phyloP scores from a whole-genome alignment of 495 filamentous ascomycete species.

The Clohesyomyces aquaticus region DNA sequence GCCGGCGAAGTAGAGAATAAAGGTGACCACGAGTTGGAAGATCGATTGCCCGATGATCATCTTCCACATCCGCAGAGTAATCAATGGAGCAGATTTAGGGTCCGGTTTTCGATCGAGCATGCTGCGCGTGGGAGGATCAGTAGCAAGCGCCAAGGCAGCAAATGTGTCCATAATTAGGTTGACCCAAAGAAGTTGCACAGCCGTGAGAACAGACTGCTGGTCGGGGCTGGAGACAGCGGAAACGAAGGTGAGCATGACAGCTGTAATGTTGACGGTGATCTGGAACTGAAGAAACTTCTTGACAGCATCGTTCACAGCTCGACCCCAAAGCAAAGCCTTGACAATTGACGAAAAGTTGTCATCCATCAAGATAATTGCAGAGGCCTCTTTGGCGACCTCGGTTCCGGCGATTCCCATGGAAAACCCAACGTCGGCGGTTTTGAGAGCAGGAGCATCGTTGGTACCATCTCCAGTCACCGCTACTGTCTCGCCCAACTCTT shows the following conservation, averaged over 20 bases:
- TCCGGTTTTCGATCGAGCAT: conserved; percentile 78
- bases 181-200: conserved; percentile 88
- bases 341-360: conserved; percentile 92
- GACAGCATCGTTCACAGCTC: conserved; percentile 85
- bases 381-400: conserved; percentile 90
- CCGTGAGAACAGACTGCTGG: conserved; percentile 75
- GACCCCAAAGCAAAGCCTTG: conserved; percentile 85
- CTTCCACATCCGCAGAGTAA: conserved; percentile 87
- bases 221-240: conserved; percentile 69
- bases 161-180: conserved; percentile 97
- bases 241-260: conserved; percentile 81
- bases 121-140: conserved; percentile 72
- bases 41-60: conserved; percentile 89
- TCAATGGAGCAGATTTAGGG: conserved; percentile 73
- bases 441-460: conserved; percentile 87
- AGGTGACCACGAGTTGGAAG: conserved; percentile 78
- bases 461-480: conserved; percentile 94
- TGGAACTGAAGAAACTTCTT: conserved; percentile 95
- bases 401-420: conserved; percentile 92
- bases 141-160: conserved; percentile 87
- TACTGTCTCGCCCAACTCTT: conserved; percentile 85
- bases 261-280: conserved; percentile 89
- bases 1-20: conserved; percentile 78
- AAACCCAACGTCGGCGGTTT: conserved; percentile 86
- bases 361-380: conserved; percentile 92